phyloP scores from a whole-genome alignment of 2,329 filamentous ascomycete species.

The Penicillium sp. region DNA sequence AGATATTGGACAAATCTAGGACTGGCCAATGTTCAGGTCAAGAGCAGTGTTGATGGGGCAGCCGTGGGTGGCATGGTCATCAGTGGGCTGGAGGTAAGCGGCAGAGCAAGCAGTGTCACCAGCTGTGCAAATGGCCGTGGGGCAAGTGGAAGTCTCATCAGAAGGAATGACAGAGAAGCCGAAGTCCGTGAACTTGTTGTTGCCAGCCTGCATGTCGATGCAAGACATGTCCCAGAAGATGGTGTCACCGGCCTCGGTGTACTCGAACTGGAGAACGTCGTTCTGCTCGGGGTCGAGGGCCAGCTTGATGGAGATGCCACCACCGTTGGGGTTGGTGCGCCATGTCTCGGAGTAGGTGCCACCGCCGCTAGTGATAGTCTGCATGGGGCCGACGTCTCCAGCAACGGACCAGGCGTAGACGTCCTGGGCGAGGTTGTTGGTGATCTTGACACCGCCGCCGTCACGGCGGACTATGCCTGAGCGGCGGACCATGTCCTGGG shows the following conservation, averaged over 20 bases:
- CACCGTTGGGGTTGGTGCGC: constrained; percentile 39
- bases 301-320: constrained; percentile 47
- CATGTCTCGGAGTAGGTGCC: constrained; percentile 38
- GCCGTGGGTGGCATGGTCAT: constrained; percentile 45
- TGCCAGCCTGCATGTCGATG: constrained; percentile 35
- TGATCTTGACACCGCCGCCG: constrained; percentile 36
- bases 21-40: constrained; percentile 35
- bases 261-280: constrained; percentile 47
- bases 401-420: constrained; percentile 46
- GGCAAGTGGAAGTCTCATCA: constrained; percentile 30
- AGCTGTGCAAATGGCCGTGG: constrained; percentile 36
- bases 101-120: constrained; percentile 38
- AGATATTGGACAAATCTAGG: constrained; percentile 5
- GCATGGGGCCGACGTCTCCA: constrained; percentile 36
- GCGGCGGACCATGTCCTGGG: constrained; percentile 30
- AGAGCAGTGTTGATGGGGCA: constrained; percentile 40
- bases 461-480: constrained; percentile 18
- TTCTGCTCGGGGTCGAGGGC: constrained; percentile 31
- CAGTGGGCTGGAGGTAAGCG: constrained; percentile 42
- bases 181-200: constrained; percentile 35
- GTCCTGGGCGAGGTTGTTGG: constrained; percentile 39
- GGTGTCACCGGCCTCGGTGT: constrained; percentile 34
- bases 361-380: constrained; percentile 35
- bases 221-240: constrained; percentile 45
- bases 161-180: constrained; percentile 40